phyloP scores from a whole-genome alignment of 164 flowering plant genomes.

The Stephania japonica region DNA sequence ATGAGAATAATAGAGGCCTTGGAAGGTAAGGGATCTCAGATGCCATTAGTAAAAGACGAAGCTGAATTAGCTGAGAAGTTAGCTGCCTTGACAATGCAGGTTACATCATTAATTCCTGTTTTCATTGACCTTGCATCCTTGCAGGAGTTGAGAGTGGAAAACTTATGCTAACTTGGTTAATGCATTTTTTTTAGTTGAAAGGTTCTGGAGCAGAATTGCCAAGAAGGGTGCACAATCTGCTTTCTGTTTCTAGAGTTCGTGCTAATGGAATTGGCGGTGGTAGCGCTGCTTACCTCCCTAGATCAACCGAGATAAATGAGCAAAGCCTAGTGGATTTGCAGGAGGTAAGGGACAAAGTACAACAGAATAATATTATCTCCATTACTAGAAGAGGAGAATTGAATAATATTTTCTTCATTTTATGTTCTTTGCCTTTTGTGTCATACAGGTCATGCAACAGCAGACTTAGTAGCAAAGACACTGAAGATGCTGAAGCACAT shows the following conservation, averaged over 20 bases:
- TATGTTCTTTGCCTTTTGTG: neutral
- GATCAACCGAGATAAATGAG: slow-evolving; percentile 83
- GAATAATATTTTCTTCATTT: neutral
- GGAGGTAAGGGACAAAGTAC: slow-evolving; percentile 47
- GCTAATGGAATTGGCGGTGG: slow-evolving; percentile 55
- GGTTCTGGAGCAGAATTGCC: slow-evolving; percentile 96
- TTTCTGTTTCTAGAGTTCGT: slow-evolving; percentile 65
- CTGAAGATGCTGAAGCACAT: too few species aligned
- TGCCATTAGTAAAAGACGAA: slow-evolving; percentile 84
- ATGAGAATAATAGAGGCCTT: slow-evolving; percentile 94
- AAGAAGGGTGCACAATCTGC: slow-evolving; percentile 84
- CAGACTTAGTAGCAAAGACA: too few species aligned
- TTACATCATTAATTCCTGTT: slow-evolving; percentile 28
- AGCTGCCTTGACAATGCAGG: slow-evolving; percentile 80
- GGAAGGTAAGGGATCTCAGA: slow-evolving; percentile 79
- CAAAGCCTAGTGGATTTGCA: slow-evolving; percentile 93
- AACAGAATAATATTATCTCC: neutral
- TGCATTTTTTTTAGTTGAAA: slow-evolving; percentile 53
- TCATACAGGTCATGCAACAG: slow-evolving; percentile 75
- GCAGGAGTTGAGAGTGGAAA: neutral
- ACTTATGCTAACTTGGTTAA: slow-evolving; percentile 15
- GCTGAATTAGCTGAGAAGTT: slow-evolving; percentile 90
- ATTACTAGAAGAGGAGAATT: neutral
- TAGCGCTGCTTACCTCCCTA: slow-evolving; percentile 65
- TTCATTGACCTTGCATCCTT: neutral